These are phyloP conservation scores for Saccharomycopsis sp. DNA, from an alignment of 805 yeast species.

Conservation along the genomic window DNA sequence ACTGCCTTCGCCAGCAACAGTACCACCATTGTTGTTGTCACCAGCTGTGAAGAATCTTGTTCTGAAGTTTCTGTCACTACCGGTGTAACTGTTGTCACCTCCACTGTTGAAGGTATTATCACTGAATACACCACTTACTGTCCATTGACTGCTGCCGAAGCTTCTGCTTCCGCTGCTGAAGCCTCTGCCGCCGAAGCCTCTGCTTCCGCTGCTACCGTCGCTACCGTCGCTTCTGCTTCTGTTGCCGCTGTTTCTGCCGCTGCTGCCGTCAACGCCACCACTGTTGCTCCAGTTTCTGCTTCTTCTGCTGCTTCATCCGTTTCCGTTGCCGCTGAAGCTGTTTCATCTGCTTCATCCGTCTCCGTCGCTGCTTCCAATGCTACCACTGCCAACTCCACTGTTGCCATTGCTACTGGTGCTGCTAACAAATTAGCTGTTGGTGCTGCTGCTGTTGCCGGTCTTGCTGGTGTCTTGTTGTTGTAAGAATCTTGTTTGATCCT, in stretches of 20 bases:
- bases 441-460: slow-evolving; percentile 27
- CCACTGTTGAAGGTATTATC: slow-evolving; percentile 30
- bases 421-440: slow-evolving; percentile 21
- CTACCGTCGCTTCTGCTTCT: slow-evolving; percentile 5
- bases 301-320: slow-evolving; percentile 6
- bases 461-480: slow-evolving; percentile 28
- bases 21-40: slow-evolving; percentile 29
- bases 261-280: slow-evolving; percentile 14
- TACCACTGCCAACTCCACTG: slow-evolving; percentile 13
- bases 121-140: slow-evolving; percentile 35
- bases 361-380: slow-evolving; percentile 3
- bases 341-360: slow-evolving; percentile 9
- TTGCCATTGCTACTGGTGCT: slow-evolving; percentile 16
- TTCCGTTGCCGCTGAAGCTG: background rate
- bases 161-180: slow-evolving; percentile 5
- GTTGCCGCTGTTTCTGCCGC: slow-evolving; percentile 3
- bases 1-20: slow-evolving; percentile 24
- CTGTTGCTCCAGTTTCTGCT: slow-evolving; percentile 9
- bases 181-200: slow-evolving; percentile 10
- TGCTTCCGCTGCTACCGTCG: slow-evolving; percentile 7
- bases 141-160: slow-evolving; percentile 24
- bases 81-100: slow-evolving; percentile 24
- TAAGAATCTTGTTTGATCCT: slow-evolving; percentile 7
- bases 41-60: slow-evolving; percentile 23
- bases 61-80: slow-evolving; percentile 23